phyloP scores from a whole-genome alignment of 1,284 basidiomycete species.

The Papiliotrema laurentii region DNA sequence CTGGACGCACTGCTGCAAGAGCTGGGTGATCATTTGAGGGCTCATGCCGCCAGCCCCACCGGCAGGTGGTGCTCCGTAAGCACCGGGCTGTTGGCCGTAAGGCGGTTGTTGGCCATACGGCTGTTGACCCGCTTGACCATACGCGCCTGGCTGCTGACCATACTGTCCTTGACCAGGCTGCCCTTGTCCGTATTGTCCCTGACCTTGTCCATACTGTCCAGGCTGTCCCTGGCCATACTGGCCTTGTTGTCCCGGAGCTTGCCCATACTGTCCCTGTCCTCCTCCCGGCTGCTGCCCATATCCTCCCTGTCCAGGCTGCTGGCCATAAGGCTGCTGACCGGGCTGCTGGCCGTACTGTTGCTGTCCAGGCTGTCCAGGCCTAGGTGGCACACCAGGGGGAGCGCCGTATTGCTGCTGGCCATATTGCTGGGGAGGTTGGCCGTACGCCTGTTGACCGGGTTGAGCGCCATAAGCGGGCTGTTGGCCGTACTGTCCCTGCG shows the following conservation, averaged over 20 bases:
- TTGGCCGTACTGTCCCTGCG: too few relatives aligned
- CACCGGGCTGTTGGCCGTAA: slow-evolving; percentile 13
- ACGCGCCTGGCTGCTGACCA: slow-evolving; percentile 5
- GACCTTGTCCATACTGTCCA: slow-evolving; percentile 5
- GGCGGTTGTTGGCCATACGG: slow-evolving; percentile 5
- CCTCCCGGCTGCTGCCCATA: slow-evolving; percentile 11
- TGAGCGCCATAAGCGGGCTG: too few relatives aligned
- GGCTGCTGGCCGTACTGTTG: slow-evolving; percentile 5
- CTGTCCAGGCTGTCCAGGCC: neutral
- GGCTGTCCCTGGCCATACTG: slow-evolving; percentile 10
- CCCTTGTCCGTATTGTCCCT: neutral
- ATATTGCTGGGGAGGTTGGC: slow-evolving; percentile 6
- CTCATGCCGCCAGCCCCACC: slow-evolving; percentile 23
- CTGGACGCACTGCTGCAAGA: slow-evolving; percentile 42
- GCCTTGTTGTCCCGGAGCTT: slow-evolving; percentile 7
- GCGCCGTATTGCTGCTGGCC: slow-evolving; percentile 1
- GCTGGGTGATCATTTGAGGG: slow-evolving; percentile 25
- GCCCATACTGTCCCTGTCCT: slow-evolving; percentile 1
- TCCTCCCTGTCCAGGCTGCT: slow-evolving; percentile 3
- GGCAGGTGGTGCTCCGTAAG: slow-evolving; percentile 15
- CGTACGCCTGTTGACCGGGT: slow-evolving; percentile 5
- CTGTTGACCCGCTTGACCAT: slow-evolving; percentile 1
- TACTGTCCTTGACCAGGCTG: slow-evolving; percentile 5
- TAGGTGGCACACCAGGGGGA: slow-evolving; percentile 4
- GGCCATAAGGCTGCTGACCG: slow-evolving; percentile 5